Evolutionary conservation across 2,329 filamentous ascomycete genomes (phyloP).

Genomic region (Botrytis squamosa): DNA sequence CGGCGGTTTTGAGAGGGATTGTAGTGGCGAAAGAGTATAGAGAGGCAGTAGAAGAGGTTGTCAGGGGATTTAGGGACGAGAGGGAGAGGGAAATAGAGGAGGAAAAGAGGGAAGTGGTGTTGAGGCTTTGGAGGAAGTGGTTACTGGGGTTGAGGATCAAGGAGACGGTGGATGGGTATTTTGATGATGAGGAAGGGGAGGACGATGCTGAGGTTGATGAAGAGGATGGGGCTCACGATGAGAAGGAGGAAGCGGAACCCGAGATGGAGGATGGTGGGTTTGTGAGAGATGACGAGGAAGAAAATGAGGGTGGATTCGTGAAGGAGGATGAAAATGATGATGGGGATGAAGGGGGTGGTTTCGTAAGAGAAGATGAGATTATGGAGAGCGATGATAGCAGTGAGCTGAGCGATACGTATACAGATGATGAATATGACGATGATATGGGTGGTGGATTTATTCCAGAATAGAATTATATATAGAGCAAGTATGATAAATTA

Average conservation of each 20-base stretch:
- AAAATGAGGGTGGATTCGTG: constrained; percentile 36
- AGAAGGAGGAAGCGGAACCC: constrained; percentile 52
- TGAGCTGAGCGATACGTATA: constrained; percentile 18
- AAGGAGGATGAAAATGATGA: constrained; percentile 26
- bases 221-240: constrained; percentile 53
- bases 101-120: constrained; percentile 58
- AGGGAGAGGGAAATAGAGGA: constrained; percentile 62
- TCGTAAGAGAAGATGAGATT: constrained; percentile 37
- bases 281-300: constrained; percentile 45
- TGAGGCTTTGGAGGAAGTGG: constrained; percentile 74
- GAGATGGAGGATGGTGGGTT: constrained; percentile 53
- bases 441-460: constrained; percentile 46
- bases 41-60: constrained; percentile 69
- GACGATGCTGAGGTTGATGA: constrained; percentile 64
- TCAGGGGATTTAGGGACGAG: constrained; percentile 66
- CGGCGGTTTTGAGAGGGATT: constrained; percentile 74
- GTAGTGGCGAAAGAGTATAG: constrained; percentile 71
- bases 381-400: constrained; percentile 43
- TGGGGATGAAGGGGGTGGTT: neutral
- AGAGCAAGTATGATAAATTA: neutral
- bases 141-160: constrained; percentile 65
- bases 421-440: constrained; percentile 41
- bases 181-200: constrained; percentile 29
- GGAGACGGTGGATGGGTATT: constrained; percentile 36
- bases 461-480: constrained; percentile 35